These are phyloP conservation scores for Ophiocordyceps camponoti-rufipedis DNA, from an alignment of 2,329 filamentous ascomycete genomes.

Conservation along the genomic window DNA sequence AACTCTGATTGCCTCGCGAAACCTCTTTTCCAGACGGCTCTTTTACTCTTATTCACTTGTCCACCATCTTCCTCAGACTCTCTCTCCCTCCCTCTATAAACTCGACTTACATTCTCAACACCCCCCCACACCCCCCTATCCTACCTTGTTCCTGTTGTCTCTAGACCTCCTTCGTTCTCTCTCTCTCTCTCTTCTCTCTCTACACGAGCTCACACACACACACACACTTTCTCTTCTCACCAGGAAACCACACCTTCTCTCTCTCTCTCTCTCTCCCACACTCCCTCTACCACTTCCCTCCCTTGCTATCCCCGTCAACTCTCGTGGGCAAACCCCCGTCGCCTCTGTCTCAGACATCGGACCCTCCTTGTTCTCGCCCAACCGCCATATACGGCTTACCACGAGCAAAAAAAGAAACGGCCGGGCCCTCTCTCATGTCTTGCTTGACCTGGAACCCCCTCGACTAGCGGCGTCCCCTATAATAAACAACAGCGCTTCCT, in stretches of 20 bases:
- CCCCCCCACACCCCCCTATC: background rate
- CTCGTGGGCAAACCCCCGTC: background rate
- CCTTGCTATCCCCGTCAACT: background rate
- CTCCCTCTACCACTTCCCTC: background rate
- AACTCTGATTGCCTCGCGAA: slow-evolving; percentile 1
- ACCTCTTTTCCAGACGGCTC: background rate
- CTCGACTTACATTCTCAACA: slow-evolving; percentile 1
- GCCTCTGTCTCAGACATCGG: slow-evolving; percentile 2
- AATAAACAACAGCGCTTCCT: slow-evolving; percentile 1
- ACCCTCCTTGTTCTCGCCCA: slow-evolving; percentile 1
- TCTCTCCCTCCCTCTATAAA: background rate
- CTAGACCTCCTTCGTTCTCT: background rate
- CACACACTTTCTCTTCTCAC: background rate
- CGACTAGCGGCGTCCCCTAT: background rate
- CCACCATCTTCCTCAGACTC: background rate
- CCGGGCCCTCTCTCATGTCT: slow-evolving; percentile 1
- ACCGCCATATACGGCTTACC: background rate
- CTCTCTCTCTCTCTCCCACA: background rate
- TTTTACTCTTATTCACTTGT: background rate
- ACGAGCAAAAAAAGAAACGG: slow-evolving; percentile 1
- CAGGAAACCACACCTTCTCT: background rate
- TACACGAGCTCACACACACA: too few relatives aligned
- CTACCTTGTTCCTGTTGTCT: background rate
- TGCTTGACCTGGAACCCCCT: slow-evolving; percentile 1
- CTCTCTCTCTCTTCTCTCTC: background rate